A percentile compares a stretch with the other conserved stretches of the same genome.
phyloP scores from a whole-genome alignment of 768 basidiomycete species.

The Suillus ampliporus region DNA sequence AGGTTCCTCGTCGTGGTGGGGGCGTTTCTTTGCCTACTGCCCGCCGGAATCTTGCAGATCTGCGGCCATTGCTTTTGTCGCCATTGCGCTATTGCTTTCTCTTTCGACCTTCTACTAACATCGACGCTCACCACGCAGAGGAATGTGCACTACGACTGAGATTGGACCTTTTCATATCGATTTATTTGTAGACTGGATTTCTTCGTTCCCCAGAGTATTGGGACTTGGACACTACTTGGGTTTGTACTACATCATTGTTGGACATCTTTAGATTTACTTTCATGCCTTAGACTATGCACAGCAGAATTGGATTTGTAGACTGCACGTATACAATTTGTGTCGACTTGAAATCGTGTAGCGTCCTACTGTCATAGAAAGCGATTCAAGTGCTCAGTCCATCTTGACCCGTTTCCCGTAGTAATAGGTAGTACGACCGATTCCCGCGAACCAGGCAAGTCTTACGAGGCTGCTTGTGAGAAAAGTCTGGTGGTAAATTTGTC shows the following conservation, averaged over 20 bases:
- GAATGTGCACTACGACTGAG: not conserved
- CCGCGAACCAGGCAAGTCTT: conserved; percentile 62
- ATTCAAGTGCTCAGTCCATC: not conserved
- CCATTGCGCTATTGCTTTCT: not conserved
- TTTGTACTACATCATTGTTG: not conserved
- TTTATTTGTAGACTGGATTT: not conserved
- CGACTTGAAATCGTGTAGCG: too few relatives aligned
- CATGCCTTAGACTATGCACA: not conserved
- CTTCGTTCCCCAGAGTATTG: not conserved
- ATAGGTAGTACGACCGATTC: conserved; percentile 53
- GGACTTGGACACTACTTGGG: not conserved
- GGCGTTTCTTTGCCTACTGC: not conserved
- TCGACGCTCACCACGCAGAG: not conserved
- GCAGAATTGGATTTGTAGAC: not conserved
- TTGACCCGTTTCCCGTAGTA: conserved; percentile 36
- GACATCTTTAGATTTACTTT: not conserved
- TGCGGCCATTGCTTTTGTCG: not conserved
- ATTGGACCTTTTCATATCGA: not conserved
- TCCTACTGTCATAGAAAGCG: not conserved
- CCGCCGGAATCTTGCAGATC: not conserved
- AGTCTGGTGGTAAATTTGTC: not conserved
- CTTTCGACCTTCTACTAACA: not conserved
- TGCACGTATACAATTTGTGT: not conserved
- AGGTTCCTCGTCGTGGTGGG: not conserved
- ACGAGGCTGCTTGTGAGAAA: conserved; percentile 7